phyloP scores from a whole-genome alignment of 768 basidiomycete species.

The Auricularia auricula-judae region DNA sequence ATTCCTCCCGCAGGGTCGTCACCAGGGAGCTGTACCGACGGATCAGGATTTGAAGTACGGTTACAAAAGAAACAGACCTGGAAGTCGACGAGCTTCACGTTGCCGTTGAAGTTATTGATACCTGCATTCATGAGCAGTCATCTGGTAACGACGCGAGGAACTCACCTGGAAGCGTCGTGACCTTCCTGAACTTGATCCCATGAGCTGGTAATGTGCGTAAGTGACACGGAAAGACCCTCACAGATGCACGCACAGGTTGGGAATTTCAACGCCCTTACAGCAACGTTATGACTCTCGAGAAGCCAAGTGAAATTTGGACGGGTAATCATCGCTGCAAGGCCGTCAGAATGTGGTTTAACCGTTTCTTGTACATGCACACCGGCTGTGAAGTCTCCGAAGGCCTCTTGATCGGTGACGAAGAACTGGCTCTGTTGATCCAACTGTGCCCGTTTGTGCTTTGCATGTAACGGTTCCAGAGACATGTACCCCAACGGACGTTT shows the following conservation, averaged over 20 bases:
- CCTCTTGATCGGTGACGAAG: conserved; percentile 27
- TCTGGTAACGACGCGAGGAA: neutral
- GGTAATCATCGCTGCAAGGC: conserved; percentile 41
- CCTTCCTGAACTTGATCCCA: conserved; percentile 54
- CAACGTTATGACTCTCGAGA: conserved; percentile 42
- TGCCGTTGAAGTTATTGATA: conserved; percentile 49
- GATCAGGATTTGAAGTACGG: neutral
- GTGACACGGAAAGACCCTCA: neutral
- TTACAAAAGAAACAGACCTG: conserved; percentile 15
- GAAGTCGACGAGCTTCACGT: conserved; percentile 45
- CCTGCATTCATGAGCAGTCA: conserved; percentile 23
- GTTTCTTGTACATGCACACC: neutral
- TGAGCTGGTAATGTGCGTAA: conserved; percentile 29
- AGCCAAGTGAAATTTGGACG: conserved; percentile 59
- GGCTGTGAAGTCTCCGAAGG: conserved; percentile 51
- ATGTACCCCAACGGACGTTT: neutral
- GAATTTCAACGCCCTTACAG: conserved; percentile 56
- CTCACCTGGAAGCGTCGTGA: conserved; percentile 43
- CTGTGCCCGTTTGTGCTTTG: conserved; percentile 42
- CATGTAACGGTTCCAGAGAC: neutral
- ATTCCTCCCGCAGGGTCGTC: conserved; percentile 61
- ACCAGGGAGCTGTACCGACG: conserved; percentile 33
- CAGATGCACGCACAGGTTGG: conserved; percentile 21
- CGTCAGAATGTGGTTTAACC: neutral
- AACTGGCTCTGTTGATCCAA: conserved; percentile 30